Conservation (phyloP, 306 rosid species). For the Pyrus pyrifolia region DNA sequence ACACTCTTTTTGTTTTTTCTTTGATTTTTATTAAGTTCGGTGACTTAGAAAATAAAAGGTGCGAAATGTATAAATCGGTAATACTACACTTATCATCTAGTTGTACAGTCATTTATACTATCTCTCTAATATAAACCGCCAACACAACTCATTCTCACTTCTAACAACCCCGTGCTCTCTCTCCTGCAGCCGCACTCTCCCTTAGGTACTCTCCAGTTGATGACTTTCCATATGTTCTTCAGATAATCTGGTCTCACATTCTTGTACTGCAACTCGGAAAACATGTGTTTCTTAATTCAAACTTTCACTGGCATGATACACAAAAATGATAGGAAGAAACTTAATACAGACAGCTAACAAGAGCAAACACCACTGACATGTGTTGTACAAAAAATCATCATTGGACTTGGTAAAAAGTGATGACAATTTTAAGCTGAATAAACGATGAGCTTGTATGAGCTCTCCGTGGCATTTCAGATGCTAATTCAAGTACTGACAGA, state of each 20-base stretch:
- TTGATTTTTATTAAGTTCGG: too few species aligned
- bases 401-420: neutral
- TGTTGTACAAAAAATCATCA: neutral
- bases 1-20: too few species aligned
- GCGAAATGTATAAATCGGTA: too few species aligned
- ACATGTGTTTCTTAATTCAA: neutral
- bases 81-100: too few species aligned
- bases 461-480: neutral
- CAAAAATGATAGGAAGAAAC: too few species aligned
- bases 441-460: neutral
- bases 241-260: constrained; percentile 92
- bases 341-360: neutral
- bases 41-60: too few species aligned
- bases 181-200: too few species aligned
- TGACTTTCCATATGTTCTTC: constrained; percentile 95
- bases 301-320: neutral
- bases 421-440: neutral
- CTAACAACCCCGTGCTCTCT: too few species aligned
- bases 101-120: rapidly evolving
- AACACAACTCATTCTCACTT: too few species aligned
- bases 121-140: too few species aligned
- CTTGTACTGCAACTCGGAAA: constrained; percentile 68
- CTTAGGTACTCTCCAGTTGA: constrained; percentile 42
- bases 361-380: neutral
- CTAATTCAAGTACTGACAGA: neutral